A percentile compares a stretch with the other conserved stretches of the same genome.
These are phyloP conservation scores for Lachnellula willkommii DNA, from an alignment of 2,329 filamentous ascomycete species.

Conservation along the genomic window DNA sequence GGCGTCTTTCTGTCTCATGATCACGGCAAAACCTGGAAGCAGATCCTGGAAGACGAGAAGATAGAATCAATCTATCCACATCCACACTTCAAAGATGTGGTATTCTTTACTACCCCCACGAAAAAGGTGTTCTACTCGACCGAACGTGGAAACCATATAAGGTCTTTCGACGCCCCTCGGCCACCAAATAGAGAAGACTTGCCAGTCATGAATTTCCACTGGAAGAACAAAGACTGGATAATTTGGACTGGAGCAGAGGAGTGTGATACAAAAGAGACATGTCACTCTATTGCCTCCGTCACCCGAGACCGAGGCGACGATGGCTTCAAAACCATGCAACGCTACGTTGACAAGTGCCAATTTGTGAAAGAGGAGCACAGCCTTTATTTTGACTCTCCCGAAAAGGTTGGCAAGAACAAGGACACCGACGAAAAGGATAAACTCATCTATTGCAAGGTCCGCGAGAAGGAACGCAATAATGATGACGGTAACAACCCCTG, in stretches of 20 bases:
- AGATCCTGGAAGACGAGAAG: slow-evolving; percentile 62
- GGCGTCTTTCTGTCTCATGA: slow-evolving; percentile 69
- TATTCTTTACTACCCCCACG: slow-evolving; percentile 74
- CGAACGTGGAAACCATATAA: slow-evolving; percentile 69
- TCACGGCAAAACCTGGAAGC: slow-evolving; percentile 82
- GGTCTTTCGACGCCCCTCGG: slow-evolving; percentile 66
- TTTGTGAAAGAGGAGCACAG: slow-evolving; percentile 68
- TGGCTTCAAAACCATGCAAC: slow-evolving; percentile 68
- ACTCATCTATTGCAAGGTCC: slow-evolving; percentile 55
- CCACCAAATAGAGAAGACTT: slow-evolving; percentile 38
- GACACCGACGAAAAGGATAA: slow-evolving; percentile 32
- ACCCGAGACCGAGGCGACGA: slow-evolving; percentile 74
- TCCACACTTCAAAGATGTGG: slow-evolving; percentile 72
- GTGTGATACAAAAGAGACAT: slow-evolving; percentile 55
- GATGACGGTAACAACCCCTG: slow-evolving; percentile 54
- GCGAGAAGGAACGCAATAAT: slow-evolving; percentile 53
- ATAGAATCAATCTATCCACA: slow-evolving; percentile 72
- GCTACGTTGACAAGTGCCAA: slow-evolving; percentile 75
- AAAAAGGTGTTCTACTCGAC: slow-evolving; percentile 71
- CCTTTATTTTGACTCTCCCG: slow-evolving; percentile 28
- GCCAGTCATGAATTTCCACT: slow-evolving; percentile 72
- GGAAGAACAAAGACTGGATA: slow-evolving; percentile 79
- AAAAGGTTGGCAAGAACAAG: slow-evolving; percentile 37
- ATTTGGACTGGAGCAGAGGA: slow-evolving; percentile 76
- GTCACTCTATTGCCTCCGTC: slow-evolving; percentile 69